Base-by-base conservation (phyloP, 306 rosid genomes). In the Corylus avellana region DNA sequence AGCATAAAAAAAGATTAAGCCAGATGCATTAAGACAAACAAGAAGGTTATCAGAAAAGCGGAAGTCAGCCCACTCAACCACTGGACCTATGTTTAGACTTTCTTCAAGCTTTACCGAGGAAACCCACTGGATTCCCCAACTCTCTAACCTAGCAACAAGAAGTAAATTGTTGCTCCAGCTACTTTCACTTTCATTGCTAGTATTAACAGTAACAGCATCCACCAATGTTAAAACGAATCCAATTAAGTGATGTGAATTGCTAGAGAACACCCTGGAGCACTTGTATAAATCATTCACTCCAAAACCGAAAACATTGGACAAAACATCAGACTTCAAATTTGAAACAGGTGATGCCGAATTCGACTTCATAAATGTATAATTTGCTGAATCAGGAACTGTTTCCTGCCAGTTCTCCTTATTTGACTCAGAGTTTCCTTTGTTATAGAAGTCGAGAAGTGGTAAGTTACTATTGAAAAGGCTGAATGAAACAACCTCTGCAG, bases 181-280 rank as follows among this genome's bases (percentile, higher is more conserved):
- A 18, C 66, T 83, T 76, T 58, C 84, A 80, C 70, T 86, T 80
- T 83, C 85, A 85, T 85, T 88, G 70, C 73, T 82, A 62, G 70
- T 73, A 77, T 84, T 81, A 29, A 74, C 75, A 81, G 84, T 59
- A 13, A 62, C 51, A 8, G 67, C 75, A 77, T 85, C 88, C 83
- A 74, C 82, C 81, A 79, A 73, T 50, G 85, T 85, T 61, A 95
- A 87, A 83, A 83, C 79, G 74, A 95, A 88, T 69, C 98, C 98
- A 72, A 95, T 73, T 66, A 86, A 83, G 82, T 76, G 59, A 87
- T 86, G 81, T 58, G 96, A 92, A 84, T 88, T 87, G 83, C 94
- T 95, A 11, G 98, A 89, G 86, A 95, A 95, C 74, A 95, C 85
- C 82, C 80, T 86, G 77, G 71, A 82, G 87, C 98, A 95, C 84